Evolutionary conservation across 805 yeast genomes (phyloP), one percentile per base, ranked within the genome.

Genomic region (Candida quercuum): DNA sequence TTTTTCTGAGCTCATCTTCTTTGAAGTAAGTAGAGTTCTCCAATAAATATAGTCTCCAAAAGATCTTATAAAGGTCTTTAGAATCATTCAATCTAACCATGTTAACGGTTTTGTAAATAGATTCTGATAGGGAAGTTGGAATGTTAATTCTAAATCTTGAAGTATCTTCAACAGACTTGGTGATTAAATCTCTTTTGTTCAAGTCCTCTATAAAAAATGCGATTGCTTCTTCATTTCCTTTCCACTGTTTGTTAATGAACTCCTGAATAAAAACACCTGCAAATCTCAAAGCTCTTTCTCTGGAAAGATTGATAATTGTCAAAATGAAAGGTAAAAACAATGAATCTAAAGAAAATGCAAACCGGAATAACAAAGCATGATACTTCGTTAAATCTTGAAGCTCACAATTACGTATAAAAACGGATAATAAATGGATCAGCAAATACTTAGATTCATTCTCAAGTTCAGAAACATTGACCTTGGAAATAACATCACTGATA

Each of bases 381-480:
- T 59, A 59, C 45, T 66, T 72, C 2, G 77, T 69, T 37, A 80
- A 59, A 7, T 60, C 59, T 38, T 63, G 63, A 13, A 71, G 49
- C 28, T 72, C 75, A 49, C 78, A 60, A 51, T 80, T 79, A 65
- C 86, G 74, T 36, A 78, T 53, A 19, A 78, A 43, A 12, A 74
- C 56, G 2, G 76, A 57, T 33, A 74, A 63, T 28, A 78, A 56
- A 45, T 75, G 74, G 3, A 71, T 59, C 28, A 72, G 32, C 3
- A 63, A 43, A 13, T 40, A 33, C 19, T 41, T 35, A 3, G 47
- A 25, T 5, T 42, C 32, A 4, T 10, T 29, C 5, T 41, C 23
- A 3, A 35, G 16, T 4, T 35, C 32, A 14, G 23, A 9, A 2
- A 35, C 6, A 3, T 33, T 42, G 7, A 33, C 21, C 7, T 33